Evolutionary conservation across 768 basidiomycete genomes (phyloP).

Genomic region (Tulasnella sp.): DNA sequence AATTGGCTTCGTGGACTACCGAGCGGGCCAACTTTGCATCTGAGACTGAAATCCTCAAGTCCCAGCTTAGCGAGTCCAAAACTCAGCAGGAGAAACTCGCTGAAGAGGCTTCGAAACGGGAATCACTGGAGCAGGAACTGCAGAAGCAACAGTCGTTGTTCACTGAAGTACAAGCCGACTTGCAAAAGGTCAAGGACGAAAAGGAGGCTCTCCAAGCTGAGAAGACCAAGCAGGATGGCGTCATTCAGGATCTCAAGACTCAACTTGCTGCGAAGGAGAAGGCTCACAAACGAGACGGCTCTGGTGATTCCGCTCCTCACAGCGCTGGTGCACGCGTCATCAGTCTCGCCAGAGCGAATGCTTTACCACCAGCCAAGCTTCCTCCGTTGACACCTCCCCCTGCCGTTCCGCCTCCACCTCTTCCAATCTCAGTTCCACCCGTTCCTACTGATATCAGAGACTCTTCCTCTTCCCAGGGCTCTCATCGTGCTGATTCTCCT

Average conservation of each 20-base stretch:
- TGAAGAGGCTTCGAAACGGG: constrained; percentile 60
- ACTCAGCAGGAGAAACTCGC: constrained; percentile 48
- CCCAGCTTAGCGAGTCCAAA: constrained; percentile 46
- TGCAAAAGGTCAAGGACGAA: constrained; percentile 71
- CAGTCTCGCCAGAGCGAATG: constrained; percentile 41
- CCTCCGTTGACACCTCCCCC: constrained; percentile 86
- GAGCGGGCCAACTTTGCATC: constrained; percentile 34
- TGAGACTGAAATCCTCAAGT: constrained; percentile 37
- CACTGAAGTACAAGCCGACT: constrained; percentile 61
- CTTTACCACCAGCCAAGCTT: constrained; percentile 56
- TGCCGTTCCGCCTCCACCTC: constrained; percentile 70
- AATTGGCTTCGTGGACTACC: constrained; percentile 32
- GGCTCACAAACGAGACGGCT: constrained; percentile 16
- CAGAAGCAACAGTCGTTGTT: constrained; percentile 64
- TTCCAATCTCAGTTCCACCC: constrained; percentile 39
- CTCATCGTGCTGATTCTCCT: constrained; percentile 6
- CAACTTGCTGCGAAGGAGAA: constrained; percentile 31
- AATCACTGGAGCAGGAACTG: constrained; percentile 59
- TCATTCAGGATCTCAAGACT: constrained; percentile 68
- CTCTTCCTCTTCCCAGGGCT: constrained; percentile 32
- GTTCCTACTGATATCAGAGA: constrained; percentile 28
- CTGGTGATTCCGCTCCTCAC: constrained; percentile 14
- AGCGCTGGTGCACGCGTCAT: constrained; percentile 21
- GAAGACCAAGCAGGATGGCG: constrained; percentile 49
- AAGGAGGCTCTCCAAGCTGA: constrained; percentile 65